Base-by-base conservation (phyloP, 2,329 filamentous ascomycete genomes). In the Tolypocladium pustulatum region DNA sequence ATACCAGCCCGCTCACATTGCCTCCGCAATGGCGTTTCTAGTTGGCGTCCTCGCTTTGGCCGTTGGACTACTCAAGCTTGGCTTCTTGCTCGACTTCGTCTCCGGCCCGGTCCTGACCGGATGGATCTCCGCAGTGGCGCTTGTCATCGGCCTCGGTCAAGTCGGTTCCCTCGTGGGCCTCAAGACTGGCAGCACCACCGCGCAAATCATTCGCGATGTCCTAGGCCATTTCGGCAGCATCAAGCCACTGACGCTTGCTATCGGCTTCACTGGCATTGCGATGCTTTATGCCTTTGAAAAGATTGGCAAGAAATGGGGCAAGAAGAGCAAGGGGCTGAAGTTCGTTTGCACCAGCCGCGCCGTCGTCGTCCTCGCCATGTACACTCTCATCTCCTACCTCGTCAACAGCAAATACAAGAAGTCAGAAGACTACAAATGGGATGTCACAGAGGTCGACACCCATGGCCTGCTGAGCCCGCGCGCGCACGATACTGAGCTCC, bases 91-190 rank as follows among this genome's bases (percentile, higher is more conserved):
- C 25, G 83, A 88, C 60, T 87, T 86, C 64, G 82, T 88, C 63
- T 86, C 84, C 0, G 76, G 84, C 1, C 84, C 84, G 0, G 82
- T 87, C 1, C 75, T 88, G 0, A 83, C 77, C 8, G 85, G 85
- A 5, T 87, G 87, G 71, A 85, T 88, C 63, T 85, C 83, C 0
- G 84, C 84, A 1, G 84, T 85, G 1, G 85, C 83, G 30, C 80
- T 88, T 54, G 84, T 83, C 36, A 87, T 88, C 65, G 80, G 82
- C 27, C 78, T 86, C 55, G 83, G 82, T n/a, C 85, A 88, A 66
- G 78, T 88, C 58, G 81, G 77, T 4, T 81, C 81, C 1, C 77
- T 87, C 0, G 78, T 87, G 2, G 84, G 84, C 12, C 76, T 83
- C 12, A 73, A 75, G 32, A 76, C 82, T 1, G 76, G 79, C 3